Evolutionary conservation across 768 basidiomycete species (phyloP), one percentile per base, ranked within the genome.

Genomic region (Auricularia sp.): DNA sequence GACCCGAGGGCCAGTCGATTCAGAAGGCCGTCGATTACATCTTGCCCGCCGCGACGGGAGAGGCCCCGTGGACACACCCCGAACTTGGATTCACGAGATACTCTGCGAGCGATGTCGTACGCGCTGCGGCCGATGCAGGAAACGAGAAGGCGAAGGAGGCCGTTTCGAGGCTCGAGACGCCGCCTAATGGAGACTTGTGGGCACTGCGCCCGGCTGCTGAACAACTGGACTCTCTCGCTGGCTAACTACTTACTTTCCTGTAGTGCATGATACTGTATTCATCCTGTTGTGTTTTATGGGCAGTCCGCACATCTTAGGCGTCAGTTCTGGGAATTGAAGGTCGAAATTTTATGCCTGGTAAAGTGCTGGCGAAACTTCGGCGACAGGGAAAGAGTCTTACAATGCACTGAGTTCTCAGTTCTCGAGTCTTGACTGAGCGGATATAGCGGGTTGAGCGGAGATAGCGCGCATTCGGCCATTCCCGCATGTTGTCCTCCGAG

Each of bases 131-230:
- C 16, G 56, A 59, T 3, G 56, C 56, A 4, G 56, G 56, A 4
- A 59, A 33, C 56, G 33, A 59, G 56, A 59, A 29, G 14, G 56
- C 56, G 24, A 59, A 59, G 56, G 18, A 29, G 24, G 56, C 56
- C 11, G 34, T 59, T 8, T n/a, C 14, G 29, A 59, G 18, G 10
- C 56, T 59, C 24, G 29, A 59, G 34, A 24, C 29, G 24, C 56
- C 56, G 34, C 56, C 56, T 5, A 59, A 59, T 7, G 56, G 56
- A 10, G 56, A 59, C 56, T 33, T 59, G 56, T 59, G 56, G 56
- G 24, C 14, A 4, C 56, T 59, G 24, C 56, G 56, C 29, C 56
- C 56, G 14, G 56, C 56, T 5, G 56, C 56, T 8, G 56, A 59
- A 33, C 56, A 59, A 18, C 56, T 59, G 11, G 56, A 59, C 56